phyloP scores from a whole-genome alignment of 305 asterid genomes.

The Fraxinus greggii region DNA sequence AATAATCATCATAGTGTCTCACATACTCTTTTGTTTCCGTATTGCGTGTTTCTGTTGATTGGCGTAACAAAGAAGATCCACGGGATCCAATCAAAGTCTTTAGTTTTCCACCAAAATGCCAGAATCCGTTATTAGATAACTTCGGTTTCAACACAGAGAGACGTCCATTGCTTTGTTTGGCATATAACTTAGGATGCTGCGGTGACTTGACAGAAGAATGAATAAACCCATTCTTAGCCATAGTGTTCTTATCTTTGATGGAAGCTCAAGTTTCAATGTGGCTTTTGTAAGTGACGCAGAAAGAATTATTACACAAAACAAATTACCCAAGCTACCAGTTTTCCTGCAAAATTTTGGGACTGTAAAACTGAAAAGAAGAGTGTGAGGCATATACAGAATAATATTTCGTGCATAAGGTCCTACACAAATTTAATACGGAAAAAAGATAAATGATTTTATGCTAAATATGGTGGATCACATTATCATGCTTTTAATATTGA shows the following conservation, averaged over 20 bases:
- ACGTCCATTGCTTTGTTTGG: slow-evolving; percentile 46
- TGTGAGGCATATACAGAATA: slow-evolving; percentile 12
- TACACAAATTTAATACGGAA: neutral
- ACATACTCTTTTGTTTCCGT: slow-evolving; percentile 53
- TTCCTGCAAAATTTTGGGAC: slow-evolving; percentile 23
- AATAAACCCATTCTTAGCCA: slow-evolving; percentile 68
- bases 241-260: slow-evolving; percentile 22
- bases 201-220: slow-evolving; percentile 71
- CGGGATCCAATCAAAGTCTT: slow-evolving; percentile 37
- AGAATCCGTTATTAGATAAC: slow-evolving; percentile 40
- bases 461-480: neutral
- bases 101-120: slow-evolving; percentile 49
- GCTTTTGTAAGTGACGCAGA: slow-evolving; percentile 26
- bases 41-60: slow-evolving; percentile 51
- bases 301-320: slow-evolving; percentile 21
- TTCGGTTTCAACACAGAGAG: slow-evolving; percentile 42
- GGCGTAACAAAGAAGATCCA: slow-evolving; percentile 51
- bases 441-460: neutral
- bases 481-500: neutral
- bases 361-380: slow-evolving; percentile 13
- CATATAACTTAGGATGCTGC: slow-evolving; percentile 50
- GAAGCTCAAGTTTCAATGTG: slow-evolving; percentile 24
- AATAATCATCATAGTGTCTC: slow-evolving; percentile 38
- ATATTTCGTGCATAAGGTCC: slow-evolving; percentile 16
- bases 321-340: slow-evolving; percentile 24